Conservation (phyloP, 192 early-diverging fungal genomes). For the Chytriomyces hyalinus region DNA sequence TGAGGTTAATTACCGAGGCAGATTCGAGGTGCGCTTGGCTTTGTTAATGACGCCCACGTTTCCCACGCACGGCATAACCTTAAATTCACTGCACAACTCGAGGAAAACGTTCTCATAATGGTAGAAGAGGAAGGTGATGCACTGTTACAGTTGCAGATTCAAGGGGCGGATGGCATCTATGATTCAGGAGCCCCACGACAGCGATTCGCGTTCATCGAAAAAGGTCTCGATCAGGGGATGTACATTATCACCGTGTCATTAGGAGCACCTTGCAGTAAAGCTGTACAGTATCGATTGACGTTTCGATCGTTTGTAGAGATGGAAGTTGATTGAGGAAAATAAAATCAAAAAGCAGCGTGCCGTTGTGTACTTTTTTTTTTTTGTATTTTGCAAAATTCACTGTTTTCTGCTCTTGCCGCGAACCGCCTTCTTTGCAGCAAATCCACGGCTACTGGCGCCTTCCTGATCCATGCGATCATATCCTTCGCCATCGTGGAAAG, state of each 20-base stretch:
- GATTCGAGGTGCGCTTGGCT: not conserved
- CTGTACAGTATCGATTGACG: too few species aligned
- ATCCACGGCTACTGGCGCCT: not conserved
- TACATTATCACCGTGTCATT: not conserved
- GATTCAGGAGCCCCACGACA: not conserved
- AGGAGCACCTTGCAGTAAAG: too few species aligned
- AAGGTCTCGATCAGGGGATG: not conserved
- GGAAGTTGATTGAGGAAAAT: too few species aligned
- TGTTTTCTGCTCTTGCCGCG: constrained; percentile 7
- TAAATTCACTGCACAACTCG: not conserved
- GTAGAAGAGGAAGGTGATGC: constrained; percentile 5
- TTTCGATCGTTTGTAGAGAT: too few species aligned
- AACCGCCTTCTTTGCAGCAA: not conserved
- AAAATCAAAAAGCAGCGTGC: too few species aligned
- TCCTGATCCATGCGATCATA: constrained; percentile 17
- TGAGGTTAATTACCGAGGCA: constrained; percentile 2
- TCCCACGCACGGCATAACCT: too few species aligned
- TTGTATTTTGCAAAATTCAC: not conserved
- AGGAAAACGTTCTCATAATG: constrained; percentile 8
- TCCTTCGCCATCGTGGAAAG: constrained; percentile 9
- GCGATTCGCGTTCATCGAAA: constrained; percentile 23
- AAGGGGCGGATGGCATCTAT: not conserved
- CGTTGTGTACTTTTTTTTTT: too few species aligned
- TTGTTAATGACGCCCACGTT: too few species aligned
- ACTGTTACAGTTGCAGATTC: constrained; percentile 12